Base-by-base conservation (phyloP, 495 filamentous ascomycete species). In the Venustampulla echinocandica region DNA sequence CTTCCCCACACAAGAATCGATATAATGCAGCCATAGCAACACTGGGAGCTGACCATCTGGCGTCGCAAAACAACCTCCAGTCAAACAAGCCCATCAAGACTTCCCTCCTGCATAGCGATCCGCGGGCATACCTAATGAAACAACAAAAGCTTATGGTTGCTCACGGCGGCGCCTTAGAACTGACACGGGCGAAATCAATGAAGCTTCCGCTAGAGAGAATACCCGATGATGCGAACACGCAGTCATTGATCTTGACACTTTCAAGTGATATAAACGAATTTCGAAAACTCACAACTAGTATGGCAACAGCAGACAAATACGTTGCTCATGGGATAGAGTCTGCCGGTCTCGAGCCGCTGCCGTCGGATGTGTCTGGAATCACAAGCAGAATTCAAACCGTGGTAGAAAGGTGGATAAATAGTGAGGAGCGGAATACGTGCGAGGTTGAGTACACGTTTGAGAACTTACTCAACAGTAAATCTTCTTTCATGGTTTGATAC, bases 121-220 rank as follows among this genome's bases (percentile, higher is more conserved):
- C 68, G 15, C 59, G 67, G 38, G 61, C 52, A 2, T 67, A 68
- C 30, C 50, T 71, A 23, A 63, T 69, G 43, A 58, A 56, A 33
- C 60, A 59, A 39, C 66, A 71, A 52, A 63, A 57, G 18, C 66
- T 63, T 1, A 52, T 62, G 10, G 51, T 42, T 20, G 41, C 49
- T 13, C 15, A 39, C 15, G 52, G 38, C 1, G 32, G 45, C 6
- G 49, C 47, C 11, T 52, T 49, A 10, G 67, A 59, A 45, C 25
- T 57, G 18, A 60, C 51, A 33, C 61, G 69, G 10, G 25, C 66
- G 21, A 71, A 64, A 46, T 70, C 64, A n/a, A 62, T 52, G 24
- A 59, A 65, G n/a, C 46, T 71, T 20, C 69, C 71, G 17, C 52
- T 73, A n/a, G 69, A 73, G 44, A 67, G 49, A 7, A 59, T 62